Base-by-base conservation (phyloP, 192 early-diverging fungal genomes). In the Neocallimastix lanati region DNA sequence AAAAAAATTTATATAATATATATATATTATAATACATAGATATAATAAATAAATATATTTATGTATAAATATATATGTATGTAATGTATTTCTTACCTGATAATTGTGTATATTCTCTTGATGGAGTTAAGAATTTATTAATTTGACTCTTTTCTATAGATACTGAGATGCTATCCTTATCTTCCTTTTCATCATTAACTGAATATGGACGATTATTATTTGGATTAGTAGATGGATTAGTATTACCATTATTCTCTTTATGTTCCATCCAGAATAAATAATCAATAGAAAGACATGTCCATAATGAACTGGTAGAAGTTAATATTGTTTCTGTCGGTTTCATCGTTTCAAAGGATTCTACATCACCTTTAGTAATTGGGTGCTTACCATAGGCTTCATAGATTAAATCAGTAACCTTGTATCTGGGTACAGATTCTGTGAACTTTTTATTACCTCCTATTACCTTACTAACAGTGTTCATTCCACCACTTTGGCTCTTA, bases 291-390 rank as follows among this genome's bases (percentile, higher is more conserved):
- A 67, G 50, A n/a, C 50, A 67, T 7, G 50, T 67, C 50, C 50
- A 67, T 67, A 67, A 67, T 11, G 50, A 67, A 67, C 50, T 67
- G 3, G 50, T 67, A 4, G 50, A 67, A 1, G 91, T 91, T 82
- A 93, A 79, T n/a, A 91, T 84, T 0, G 88, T 90, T 80, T 93
- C 92, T 58, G 86, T 84, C 2, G 92, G 90, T 36, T 80, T 81
- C 89, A 29, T 88, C 28, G 14, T 85, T 79, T 79, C 81, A 87
- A 11, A 87, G 81, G 4, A 85, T 82, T 27, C 50, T n/a, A 87
- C 86, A 77, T 94, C 92, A n/a, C 91, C 92, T 86, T 91, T 92
- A 0, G 93, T 94, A n/a, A 95, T 88, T 6, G 92, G 92, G 37
- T 94, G 92, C 81, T 92, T 87, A 1, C 90, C 89, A 28, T 86